phyloP scores from a whole-genome alignment of 2,329 filamentous ascomycete species.

The Chrysosporium queenslandicum region DNA sequence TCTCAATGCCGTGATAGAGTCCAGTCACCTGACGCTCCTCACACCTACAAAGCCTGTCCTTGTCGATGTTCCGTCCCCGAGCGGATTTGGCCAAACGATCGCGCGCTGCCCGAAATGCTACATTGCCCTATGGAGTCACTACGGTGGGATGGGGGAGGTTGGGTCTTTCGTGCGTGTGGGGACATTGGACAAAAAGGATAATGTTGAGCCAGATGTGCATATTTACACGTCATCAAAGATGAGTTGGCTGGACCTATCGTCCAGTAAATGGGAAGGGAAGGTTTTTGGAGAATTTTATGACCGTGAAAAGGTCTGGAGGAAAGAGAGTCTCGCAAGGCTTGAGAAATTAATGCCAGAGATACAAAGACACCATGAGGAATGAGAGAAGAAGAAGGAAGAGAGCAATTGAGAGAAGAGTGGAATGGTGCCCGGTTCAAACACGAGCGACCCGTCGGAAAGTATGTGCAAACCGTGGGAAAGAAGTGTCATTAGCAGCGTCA shows the following conservation, averaged over 20 bases:
- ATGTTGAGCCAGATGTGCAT: constrained; percentile 38
- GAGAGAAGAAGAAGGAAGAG: neutral
- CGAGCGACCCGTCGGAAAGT: no score
- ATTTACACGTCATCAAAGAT: constrained; percentile 36
- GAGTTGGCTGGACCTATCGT: constrained; percentile 32
- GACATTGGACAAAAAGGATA: constrained; percentile 36
- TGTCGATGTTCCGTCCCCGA: constrained; percentile 32
- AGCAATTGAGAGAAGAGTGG: neutral
- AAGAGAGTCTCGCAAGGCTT: constrained; percentile 27
- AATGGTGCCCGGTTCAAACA: no score
- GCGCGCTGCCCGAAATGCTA: constrained; percentile 38
- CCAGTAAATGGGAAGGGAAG: constrained; percentile 24
- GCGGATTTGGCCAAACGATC: constrained; percentile 35
- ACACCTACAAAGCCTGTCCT: constrained; percentile 19
- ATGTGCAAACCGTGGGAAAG: no score
- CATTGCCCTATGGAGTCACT: constrained; percentile 37
- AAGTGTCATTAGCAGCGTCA: no score
- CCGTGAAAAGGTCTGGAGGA: constrained; percentile 26
- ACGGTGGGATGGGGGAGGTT: constrained; percentile 26
- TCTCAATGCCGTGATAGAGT: constrained; percentile 38
- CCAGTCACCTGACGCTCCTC: constrained; percentile 28
- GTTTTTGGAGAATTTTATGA: constrained; percentile 34
- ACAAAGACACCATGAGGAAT: neutral
- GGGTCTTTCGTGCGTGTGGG: constrained; percentile 37
- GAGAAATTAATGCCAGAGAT: neutral